These are phyloP conservation scores for Rhododendron williamsianum DNA, from an alignment of 148 eudicot genomes.

Conservation along the genomic window DNA sequence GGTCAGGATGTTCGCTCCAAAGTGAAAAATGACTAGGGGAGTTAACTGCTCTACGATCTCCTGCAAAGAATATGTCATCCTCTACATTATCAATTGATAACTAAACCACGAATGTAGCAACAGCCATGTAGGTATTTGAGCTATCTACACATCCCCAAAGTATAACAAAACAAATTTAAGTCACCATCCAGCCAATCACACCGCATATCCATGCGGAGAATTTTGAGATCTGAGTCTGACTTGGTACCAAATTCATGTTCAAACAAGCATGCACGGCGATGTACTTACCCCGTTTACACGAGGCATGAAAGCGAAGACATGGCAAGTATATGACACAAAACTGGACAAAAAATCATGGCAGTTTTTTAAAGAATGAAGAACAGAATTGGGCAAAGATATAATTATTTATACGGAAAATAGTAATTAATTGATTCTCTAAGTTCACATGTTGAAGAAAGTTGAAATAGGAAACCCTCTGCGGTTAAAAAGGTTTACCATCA, in stretches of 20 bases:
- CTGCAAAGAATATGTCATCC: slow-evolving; percentile 32
- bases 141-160: not conserved
- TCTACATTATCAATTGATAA: not conserved
- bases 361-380: not conserved
- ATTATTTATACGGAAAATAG: not conserved
- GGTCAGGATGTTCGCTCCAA: slow-evolving; percentile 69
- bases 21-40: slow-evolving; percentile 62
- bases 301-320: not conserved
- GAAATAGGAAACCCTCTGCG: not conserved
- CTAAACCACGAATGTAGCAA: not conserved
- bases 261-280: not conserved
- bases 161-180: not conserved
- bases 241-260: not conserved
- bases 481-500: not conserved
- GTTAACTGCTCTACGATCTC: slow-evolving; percentile 76
- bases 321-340: not conserved
- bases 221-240: not conserved
- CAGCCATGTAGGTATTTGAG: not conserved
- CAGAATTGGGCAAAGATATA: not conserved
- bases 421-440: not conserved
- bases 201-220: not conserved
- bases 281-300: no score
- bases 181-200: slow-evolving; percentile 6
- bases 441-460: not conserved
- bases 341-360: not conserved